Evolutionary conservation across 1,139 yeast genomes (phyloP).

Genomic region (Suhomyces choctaworum): DNA sequence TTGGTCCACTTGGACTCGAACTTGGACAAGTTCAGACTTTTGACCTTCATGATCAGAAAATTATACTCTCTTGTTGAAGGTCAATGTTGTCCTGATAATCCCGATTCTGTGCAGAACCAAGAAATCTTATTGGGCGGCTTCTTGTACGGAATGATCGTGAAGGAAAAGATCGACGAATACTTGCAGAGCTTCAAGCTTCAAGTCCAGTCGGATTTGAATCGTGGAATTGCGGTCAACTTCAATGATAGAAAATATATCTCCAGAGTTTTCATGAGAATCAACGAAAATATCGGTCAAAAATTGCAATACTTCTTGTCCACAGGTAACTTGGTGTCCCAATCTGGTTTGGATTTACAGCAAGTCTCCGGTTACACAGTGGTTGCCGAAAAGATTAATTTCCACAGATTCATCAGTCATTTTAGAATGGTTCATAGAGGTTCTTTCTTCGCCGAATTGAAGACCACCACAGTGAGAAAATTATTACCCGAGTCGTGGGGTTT

Average conservation of each 20-base stretch:
- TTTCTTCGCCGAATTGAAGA: conserved; percentile 95
- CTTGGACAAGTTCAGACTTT: conserved; percentile 79
- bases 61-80: conserved; percentile 94
- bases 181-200: conserved; percentile 71
- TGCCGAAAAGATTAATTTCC: conserved; percentile 96
- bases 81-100: conserved; percentile 95
- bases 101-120: conserved; percentile 99
- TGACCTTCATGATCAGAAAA: conserved; percentile 93
- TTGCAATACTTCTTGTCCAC: conserved; percentile 93
- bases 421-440: conserved; percentile 99
- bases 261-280: conserved; percentile 74
- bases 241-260: conserved; percentile 79
- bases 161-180: conserved; percentile 95
- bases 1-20: conserved; percentile 79
- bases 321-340: conserved; percentile 94
- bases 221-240: conserved; percentile 84
- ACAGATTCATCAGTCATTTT: conserved; percentile 95
- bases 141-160: conserved; percentile 92
- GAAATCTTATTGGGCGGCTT: conserved; percentile 95
- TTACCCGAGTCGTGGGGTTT: conserved; percentile 99
- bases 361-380: conserved; percentile 98
- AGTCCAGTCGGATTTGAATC: conserved; percentile 74
- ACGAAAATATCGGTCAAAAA: conserved; percentile 93
- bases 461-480: conserved; percentile 94
- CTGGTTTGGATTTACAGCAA: conserved; percentile 97